Conservation (phyloP, 257 asterid genomes). For the Linderniella brevidens region DNA sequence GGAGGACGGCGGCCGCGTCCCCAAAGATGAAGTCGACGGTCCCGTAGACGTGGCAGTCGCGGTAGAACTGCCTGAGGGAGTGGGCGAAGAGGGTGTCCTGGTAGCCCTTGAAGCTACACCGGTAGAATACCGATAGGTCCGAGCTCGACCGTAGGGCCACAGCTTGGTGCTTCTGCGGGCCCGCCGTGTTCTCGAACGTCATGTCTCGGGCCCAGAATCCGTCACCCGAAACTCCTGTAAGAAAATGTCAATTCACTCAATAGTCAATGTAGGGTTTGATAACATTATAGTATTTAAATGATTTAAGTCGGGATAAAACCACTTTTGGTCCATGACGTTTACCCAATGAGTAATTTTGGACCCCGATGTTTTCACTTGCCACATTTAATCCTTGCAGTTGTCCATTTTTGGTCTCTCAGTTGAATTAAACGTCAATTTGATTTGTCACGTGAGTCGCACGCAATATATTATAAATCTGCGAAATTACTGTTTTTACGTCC, state of each 20-base stretch:
- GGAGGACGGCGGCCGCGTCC: constrained; percentile 30
- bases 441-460: no score
- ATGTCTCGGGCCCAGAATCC: constrained; percentile 45
- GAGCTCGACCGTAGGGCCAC: constrained; percentile 51
- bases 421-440: no score
- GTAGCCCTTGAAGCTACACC: constrained; percentile 50
- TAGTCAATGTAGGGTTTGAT: not conserved
- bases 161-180: constrained; percentile 45
- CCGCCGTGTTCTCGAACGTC: constrained; percentile 57
- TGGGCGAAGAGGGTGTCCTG: constrained; percentile 52
- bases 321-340: no score
- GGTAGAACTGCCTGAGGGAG: constrained; percentile 42
- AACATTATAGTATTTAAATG: no score
- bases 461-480: no score
- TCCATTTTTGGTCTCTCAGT: no score
- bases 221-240: constrained; percentile 30
- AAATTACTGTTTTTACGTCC: no score
- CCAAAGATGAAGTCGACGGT: constrained; percentile 58
- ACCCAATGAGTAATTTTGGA: no score
- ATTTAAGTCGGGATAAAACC: no score
- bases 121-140: constrained; percentile 33
- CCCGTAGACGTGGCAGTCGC: constrained; percentile 34
- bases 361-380: no score
- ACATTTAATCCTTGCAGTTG: no score
- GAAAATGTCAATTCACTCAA: not conserved